Conservation (phyloP, 805 yeast genomes). For the Hanseniaspora mollemarum region DNA sequence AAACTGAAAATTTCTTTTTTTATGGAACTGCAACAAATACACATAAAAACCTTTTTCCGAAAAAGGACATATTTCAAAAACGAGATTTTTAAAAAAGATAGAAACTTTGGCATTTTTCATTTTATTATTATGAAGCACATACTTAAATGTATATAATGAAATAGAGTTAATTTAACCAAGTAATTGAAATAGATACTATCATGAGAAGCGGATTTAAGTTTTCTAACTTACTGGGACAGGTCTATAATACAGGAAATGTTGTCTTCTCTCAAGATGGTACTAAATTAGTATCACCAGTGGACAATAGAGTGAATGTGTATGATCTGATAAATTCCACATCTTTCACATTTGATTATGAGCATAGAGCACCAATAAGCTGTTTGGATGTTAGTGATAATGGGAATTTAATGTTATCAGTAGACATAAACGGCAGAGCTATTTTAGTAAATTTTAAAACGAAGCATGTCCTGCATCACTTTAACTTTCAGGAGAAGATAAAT, state of each 20-base stretch:
- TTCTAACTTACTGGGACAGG: constrained; percentile 85
- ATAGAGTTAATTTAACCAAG: no score
- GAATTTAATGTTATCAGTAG: constrained; percentile 69
- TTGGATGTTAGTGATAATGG: constrained; percentile 77
- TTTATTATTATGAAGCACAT: no score
- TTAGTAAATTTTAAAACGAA: constrained; percentile 74
- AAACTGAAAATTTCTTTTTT: background rate
- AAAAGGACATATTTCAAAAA: background rate
- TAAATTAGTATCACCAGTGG: constrained; percentile 77
- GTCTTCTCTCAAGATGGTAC: constrained; percentile 80
- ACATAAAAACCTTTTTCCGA: background rate
- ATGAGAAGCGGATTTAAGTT: constrained; percentile 88
- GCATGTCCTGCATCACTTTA: constrained; percentile 84
- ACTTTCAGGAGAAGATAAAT: constrained; percentile 66
- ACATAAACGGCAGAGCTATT: constrained; percentile 86
- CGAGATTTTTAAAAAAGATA: background rate
- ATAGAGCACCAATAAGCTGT: constrained; percentile 67
- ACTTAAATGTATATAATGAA: no score
- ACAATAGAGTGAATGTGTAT: constrained; percentile 81
- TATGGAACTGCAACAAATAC: background rate
- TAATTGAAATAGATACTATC: background rate
- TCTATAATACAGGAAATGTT: constrained; percentile 84
- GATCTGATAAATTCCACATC: constrained; percentile 76
- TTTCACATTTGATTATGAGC: constrained; percentile 85
- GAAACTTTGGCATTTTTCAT: no score